A percentile compares a stretch with the other conserved stretches of the same genome.
Evolutionary conservation across 2,329 filamentous ascomycete genomes (phyloP).

Genomic region (Zalaria sp.): DNA sequence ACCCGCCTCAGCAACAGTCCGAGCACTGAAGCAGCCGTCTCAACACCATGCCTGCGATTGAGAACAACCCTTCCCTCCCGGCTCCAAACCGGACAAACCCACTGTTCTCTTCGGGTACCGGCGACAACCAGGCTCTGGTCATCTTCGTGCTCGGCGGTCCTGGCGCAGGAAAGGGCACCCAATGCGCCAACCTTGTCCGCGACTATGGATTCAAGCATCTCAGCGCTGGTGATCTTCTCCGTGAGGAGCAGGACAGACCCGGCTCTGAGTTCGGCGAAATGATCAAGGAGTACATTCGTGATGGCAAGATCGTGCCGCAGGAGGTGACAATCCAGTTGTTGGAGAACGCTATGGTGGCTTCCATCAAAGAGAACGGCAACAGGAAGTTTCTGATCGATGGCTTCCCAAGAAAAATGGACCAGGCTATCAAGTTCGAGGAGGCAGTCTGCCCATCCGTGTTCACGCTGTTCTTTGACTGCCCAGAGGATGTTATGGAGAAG

Average conservation of each 20-base stretch:
- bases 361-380: constrained; percentile 44
- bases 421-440: constrained; percentile 87
- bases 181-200: constrained; percentile 75
- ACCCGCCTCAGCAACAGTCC: constrained; percentile 4
- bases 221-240: constrained; percentile 82
- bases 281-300: constrained; percentile 85
- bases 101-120: constrained; percentile 49
- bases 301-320: constrained; percentile 96
- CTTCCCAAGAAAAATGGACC: constrained; percentile 95
- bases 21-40: background rate
- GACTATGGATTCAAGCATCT: constrained; percentile 89
- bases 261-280: constrained; percentile 83
- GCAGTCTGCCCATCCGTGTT: constrained; percentile 70
- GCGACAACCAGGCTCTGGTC: constrained; percentile 58
- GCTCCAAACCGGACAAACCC: constrained; percentile 45
- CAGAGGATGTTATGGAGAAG: constrained; percentile 75
- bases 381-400: constrained; percentile 66
- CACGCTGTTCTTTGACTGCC: constrained; percentile 89
- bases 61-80: constrained; percentile 21
- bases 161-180: constrained; percentile 90
- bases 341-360: constrained; percentile 78
- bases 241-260: constrained; percentile 78
- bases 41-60: constrained; percentile 15
- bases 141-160: constrained; percentile 94
- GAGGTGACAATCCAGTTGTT: constrained; percentile 89